Conservation (phyloP, 192 early-diverging fungal species). For the Obelidium mucronatum region DNA sequence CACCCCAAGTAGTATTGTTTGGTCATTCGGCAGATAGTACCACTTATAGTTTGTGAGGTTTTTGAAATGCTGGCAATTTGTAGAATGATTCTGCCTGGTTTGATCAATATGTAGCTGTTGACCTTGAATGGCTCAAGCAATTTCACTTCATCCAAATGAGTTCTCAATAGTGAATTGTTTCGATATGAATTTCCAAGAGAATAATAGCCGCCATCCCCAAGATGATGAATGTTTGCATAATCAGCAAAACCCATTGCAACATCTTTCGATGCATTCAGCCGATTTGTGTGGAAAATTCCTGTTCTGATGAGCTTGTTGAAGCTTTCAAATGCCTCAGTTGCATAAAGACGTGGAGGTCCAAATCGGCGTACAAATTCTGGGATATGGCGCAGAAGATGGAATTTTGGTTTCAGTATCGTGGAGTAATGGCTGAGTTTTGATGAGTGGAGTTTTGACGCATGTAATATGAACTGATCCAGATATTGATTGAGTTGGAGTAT, state of each 20-base stretch:
- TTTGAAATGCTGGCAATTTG: not conserved
- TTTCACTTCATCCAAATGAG: not conserved
- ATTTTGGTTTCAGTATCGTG: not conserved
- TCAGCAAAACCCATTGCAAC: not conserved
- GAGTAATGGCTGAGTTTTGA: not conserved
- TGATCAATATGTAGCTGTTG: not conserved
- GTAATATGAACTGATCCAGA: constrained; percentile 3
- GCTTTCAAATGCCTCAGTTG: constrained; percentile 20
- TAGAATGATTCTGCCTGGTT: not conserved
- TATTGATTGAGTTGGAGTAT: not conserved
- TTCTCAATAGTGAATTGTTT: not conserved
- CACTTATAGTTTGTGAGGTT: not conserved
- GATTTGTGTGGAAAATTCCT: constrained; percentile 13
- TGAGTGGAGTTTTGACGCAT: not conserved
- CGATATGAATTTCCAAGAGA: not conserved
- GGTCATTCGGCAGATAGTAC: not conserved
- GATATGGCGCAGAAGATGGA: not conserved
- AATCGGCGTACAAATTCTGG: not conserved
- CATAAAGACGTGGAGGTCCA: constrained; percentile 3
- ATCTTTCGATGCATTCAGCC: not conserved
- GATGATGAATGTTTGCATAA: not conserved
- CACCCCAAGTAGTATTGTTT: not conserved
- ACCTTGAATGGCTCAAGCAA: not conserved
- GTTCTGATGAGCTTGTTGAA: constrained; percentile 6
- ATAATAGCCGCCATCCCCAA: not conserved